These are phyloP conservation scores for Chrysanthemum seticuspe DNA, from an alignment of 129 eudicot genomes.

Conservation along the genomic window DNA sequence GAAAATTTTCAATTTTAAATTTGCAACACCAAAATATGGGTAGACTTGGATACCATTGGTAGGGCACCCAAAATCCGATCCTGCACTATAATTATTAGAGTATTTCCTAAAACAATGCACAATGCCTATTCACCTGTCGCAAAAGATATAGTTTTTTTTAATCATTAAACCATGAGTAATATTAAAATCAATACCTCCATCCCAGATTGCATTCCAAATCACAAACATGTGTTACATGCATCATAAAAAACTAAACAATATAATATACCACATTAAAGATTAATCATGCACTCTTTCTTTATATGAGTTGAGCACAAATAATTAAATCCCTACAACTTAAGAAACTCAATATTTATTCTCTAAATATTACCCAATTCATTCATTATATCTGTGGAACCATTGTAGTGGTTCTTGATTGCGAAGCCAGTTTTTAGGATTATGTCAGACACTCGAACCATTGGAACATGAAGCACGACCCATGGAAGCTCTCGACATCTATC, in stretches of 20 bases:
- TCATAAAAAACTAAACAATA: not conserved
- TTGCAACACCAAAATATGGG: not conserved
- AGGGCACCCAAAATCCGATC: conserved; percentile 14
- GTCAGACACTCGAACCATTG: too few species aligned
- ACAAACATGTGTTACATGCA: conserved; percentile 7
- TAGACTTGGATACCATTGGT: not conserved
- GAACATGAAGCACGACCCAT: too few species aligned
- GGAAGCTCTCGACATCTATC: too few species aligned
- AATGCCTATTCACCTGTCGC: conserved; percentile 25
- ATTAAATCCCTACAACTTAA: too few species aligned
- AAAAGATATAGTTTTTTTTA: not conserved
- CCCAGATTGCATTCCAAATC: conserved; percentile 20
- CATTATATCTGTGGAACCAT: too few species aligned
- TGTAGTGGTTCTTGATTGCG: too few species aligned
- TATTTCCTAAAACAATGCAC: conserved; percentile 15
- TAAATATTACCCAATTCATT: too few species aligned
- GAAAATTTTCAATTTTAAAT: not conserved
- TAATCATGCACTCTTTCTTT: conserved; percentile 11
- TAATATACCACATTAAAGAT: not conserved
- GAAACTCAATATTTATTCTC: too few species aligned
- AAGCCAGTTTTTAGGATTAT: too few species aligned
- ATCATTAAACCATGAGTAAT: too few species aligned
- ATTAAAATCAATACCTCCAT: conserved; percentile 1
- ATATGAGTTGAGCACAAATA: not conserved
- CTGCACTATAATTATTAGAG: not conserved